Conservation (phyloP, 2,329 filamentous ascomycete species). For the Cordyceps cateniannulata region DNA sequence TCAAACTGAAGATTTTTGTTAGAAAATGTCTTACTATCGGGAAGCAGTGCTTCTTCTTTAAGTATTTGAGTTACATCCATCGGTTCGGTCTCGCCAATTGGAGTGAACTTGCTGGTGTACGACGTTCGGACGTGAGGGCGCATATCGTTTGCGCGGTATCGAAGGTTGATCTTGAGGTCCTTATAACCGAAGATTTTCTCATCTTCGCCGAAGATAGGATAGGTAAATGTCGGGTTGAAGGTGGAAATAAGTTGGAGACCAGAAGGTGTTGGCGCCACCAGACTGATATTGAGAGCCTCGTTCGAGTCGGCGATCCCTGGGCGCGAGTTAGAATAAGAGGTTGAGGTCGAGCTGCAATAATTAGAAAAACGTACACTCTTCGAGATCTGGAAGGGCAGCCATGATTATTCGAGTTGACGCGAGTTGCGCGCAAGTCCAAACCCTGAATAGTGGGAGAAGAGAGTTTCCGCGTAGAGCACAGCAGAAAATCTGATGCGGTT, state of each 20-base stretch:
- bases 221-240: conserved; percentile 84
- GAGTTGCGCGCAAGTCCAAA: background rate
- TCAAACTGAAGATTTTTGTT: background rate
- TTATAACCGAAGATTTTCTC: conserved; percentile 90
- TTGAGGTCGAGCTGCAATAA: background rate
- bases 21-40: conserved; percentile 46
- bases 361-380: conserved; percentile 27
- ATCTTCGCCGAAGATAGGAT: conserved; percentile 88
- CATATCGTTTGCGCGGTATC: conserved; percentile 64
- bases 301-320: conserved; percentile 55
- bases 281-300: conserved; percentile 55
- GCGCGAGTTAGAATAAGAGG: conserved; percentile 16
- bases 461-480: background rate
- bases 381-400: conserved; percentile 24
- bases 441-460: background rate
- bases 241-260: conserved; percentile 52
- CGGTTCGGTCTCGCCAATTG: conserved; percentile 61
- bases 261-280: conserved; percentile 44
- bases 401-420: conserved; percentile 16
- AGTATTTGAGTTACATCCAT: conserved; percentile 62
- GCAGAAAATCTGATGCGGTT: background rate
- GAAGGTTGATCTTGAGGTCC: conserved; percentile 67
- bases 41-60: conserved; percentile 58
- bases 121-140: conserved; percentile 67
- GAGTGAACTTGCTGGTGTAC: conserved; percentile 64